These are phyloP conservation scores for Polyrhizophydium stewartii DNA, from an alignment of 371 early-diverging fungal species.

Conservation along the genomic window DNA sequence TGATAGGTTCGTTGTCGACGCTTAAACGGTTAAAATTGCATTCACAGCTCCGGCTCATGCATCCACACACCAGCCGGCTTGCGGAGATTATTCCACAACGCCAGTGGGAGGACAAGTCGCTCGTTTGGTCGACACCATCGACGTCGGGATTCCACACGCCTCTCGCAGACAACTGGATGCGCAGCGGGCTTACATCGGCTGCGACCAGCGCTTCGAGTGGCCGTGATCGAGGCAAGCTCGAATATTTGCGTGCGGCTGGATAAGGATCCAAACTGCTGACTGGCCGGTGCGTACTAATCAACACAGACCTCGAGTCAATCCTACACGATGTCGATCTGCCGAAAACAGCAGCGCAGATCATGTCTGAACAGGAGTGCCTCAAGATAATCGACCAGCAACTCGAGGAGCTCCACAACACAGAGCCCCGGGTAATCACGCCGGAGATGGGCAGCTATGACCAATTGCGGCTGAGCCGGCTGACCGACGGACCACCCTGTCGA, in stretches of 20 bases:
- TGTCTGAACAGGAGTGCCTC: conserved; percentile 4
- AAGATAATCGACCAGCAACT: conserved; percentile 12
- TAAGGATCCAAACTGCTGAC: background rate
- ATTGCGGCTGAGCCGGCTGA: background rate
- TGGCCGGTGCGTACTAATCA: background rate
- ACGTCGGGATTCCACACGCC: conserved; percentile 13
- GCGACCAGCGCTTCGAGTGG: background rate
- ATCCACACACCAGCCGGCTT: background rate
- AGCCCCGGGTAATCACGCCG: background rate
- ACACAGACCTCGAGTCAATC: conserved; percentile 11
- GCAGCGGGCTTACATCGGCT: background rate
- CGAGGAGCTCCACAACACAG: conserved; percentile 3
- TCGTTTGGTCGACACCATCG: conserved; percentile 16
- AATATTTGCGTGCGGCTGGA: background rate
- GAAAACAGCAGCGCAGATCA: conserved; percentile 4
- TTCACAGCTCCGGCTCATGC: background rate
- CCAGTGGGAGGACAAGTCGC: conserved; percentile 19
- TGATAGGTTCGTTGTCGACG: background rate
- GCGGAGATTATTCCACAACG: conserved; percentile 13
- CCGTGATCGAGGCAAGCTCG: background rate
- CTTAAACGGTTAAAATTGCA: background rate
- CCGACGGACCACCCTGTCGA: background rate
- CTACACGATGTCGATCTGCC: conserved; percentile 4
- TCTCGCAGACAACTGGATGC: background rate
- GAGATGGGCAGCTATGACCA: background rate